Conservation (phyloP, 2,329 filamentous ascomycete species). For the Tolypocladium ovalisporum region DNA sequence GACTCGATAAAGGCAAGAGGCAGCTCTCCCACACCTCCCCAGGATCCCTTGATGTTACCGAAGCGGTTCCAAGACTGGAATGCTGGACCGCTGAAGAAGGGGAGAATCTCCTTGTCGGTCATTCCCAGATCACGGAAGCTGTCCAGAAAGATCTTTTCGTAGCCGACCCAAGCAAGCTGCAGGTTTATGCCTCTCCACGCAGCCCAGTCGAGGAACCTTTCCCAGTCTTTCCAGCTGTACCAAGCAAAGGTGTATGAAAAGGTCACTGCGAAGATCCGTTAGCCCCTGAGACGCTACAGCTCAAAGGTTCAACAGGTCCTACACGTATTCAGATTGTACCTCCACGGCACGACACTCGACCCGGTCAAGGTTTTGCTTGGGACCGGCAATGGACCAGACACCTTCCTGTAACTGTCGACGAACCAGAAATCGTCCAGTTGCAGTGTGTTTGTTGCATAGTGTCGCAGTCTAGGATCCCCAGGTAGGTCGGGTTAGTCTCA, state of each 20-base stretch:
- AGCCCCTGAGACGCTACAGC: not conserved
- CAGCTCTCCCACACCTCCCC: constrained; percentile 26
- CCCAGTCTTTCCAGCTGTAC: constrained; percentile 44
- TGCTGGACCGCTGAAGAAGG: constrained; percentile 37
- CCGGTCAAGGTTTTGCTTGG: constrained; percentile 4
- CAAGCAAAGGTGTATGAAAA: constrained; percentile 40
- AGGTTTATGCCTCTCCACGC: constrained; percentile 40
- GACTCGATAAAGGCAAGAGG: constrained; percentile 33
- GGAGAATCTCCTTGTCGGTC: constrained; percentile 28
- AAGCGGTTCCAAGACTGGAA: constrained; percentile 45
- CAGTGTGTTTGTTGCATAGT: constrained; percentile 9
- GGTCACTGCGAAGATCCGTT: constrained; percentile 24
- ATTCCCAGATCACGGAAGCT: constrained; percentile 34
- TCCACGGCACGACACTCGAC: constrained; percentile 9
- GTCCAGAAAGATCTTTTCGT: constrained; percentile 37
- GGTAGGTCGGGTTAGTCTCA: not conserved
- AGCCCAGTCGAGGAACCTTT: constrained; percentile 40
- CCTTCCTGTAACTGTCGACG: constrained; percentile 1
- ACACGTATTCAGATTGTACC: constrained; percentile 40
- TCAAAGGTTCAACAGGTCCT: not conserved
- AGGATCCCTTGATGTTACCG: constrained; percentile 40
- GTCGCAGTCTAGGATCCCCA: constrained; percentile 5
- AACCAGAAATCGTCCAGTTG: constrained; percentile 10
- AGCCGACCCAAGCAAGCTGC: constrained; percentile 39
- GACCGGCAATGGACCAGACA: constrained; percentile 1